A percentile compares a stretch with the other conserved stretches of the same genome.
Evolutionary conservation across 768 basidiomycete species (phyloP).

Genomic region (Lentinus tigrinus): DNA sequence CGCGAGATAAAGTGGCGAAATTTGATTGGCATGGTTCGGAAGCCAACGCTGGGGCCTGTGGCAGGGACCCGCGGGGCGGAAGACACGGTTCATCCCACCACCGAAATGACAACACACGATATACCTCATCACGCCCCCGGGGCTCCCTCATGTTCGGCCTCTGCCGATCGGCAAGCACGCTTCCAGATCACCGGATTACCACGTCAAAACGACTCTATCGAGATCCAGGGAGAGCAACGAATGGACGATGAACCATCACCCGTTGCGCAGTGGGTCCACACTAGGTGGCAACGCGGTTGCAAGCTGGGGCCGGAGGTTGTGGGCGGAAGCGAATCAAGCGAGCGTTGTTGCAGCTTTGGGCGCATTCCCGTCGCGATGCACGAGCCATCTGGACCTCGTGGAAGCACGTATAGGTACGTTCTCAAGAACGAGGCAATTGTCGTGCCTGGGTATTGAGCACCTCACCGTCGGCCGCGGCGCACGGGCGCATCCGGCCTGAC

Average conservation of each 20-base stretch:
- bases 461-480: too few relatives aligned
- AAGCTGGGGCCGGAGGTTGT: background rate
- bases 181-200: background rate
- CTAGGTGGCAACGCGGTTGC: background rate
- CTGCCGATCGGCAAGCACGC: slow-evolving; percentile 9
- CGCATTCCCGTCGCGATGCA: background rate
- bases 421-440: background rate
- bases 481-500: too few relatives aligned
- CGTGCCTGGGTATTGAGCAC: too few relatives aligned
- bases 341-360: background rate
- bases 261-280: background rate
- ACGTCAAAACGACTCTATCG: background rate
- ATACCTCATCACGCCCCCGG: background rate
- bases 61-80: slow-evolving; percentile 7
- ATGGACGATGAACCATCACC: background rate
- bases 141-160: slow-evolving; percentile 4
- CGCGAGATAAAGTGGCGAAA: slow-evolving; percentile 7
- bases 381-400: background rate
- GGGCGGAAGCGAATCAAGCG: background rate
- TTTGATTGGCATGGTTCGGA: slow-evolving; percentile 15
- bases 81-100: slow-evolving; percentile 4
- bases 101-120: slow-evolving; percentile 4
- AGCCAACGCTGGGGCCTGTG: slow-evolving; percentile 9
- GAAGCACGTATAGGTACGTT: background rate
- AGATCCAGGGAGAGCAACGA: background rate